Evolutionary conservation across 1,284 basidiomycete genomes (phyloP), one percentile per base, ranked within the genome.

Genomic region (Schizophyllum commune): DNA sequence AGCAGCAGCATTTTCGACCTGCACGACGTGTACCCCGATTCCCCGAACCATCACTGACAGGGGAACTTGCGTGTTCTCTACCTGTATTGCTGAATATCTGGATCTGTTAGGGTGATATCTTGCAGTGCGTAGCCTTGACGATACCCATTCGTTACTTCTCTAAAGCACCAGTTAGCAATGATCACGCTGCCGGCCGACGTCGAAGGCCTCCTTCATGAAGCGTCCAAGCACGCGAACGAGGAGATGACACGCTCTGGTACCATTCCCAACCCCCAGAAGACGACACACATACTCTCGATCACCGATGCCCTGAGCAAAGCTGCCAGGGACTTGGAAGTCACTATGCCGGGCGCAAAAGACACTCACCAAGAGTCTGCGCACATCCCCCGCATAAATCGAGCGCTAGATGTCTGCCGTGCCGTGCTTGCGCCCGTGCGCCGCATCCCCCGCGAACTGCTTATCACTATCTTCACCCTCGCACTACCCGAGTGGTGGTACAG

Each of bases 401-500:
- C 39, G 3, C 9, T 47, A 11, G 9, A 13, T 8, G 17, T 47
- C 57, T 62, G 52, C 51, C 11, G 32, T 21, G 60, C 62, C n/a
- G 21, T 58, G n/a, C 27, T 64, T 13, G 55, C 61, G 17, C 62
- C 64, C 11, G 27, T 65, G 6, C 64, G 63, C n/a, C 61, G 55
- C 39, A 57, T 65, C 13, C 64, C 62, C 1, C 57, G 62, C 7
- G 64, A 65, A 52, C 54, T 65, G 15, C 59, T 65, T 1, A 56
- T 56, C 27, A 47, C 11, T 8, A 63, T 65, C 33, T 47, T 47
- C 39, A 4, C 39, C 39, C 9, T 47, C 4, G 39, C 39, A 17
- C 8, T 47, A 17, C 39, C 39, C 9, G 39, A 47, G 3, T 47
- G 17, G 9, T 47, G 39, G 39, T 47, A 11, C 8, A 13, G 13